Evolutionary conservation across 2,329 filamentous ascomycete species (phyloP).

Genomic region (Alternaria novae-zelandiae): DNA sequence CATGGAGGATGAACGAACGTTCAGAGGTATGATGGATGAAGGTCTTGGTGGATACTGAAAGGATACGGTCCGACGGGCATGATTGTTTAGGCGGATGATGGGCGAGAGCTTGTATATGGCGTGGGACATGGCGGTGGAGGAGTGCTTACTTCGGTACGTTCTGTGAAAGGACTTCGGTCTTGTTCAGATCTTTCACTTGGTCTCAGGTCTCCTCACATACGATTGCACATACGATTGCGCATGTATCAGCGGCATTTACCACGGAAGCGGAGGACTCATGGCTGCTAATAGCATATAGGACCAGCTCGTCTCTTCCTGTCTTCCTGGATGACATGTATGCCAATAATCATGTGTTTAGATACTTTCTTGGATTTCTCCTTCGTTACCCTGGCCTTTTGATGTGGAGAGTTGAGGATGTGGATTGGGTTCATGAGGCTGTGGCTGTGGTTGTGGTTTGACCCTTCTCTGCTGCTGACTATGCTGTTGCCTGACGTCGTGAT

Average conservation of each 20-base stretch:
- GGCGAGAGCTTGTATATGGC: background rate
- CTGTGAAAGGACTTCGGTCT: slow-evolving; percentile 18
- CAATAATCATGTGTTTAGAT: slow-evolving; percentile 23
- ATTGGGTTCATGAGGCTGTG: background rate
- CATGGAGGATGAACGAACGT: background rate
- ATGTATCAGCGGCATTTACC: slow-evolving; percentile 3
- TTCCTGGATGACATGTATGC: slow-evolving; percentile 16
- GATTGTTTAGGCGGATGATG: slow-evolving; percentile 1
- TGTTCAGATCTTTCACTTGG: slow-evolving; percentile 26
- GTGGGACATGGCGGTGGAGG: background rate
- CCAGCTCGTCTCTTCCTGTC: slow-evolving; percentile 23
- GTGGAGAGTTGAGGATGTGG: background rate
- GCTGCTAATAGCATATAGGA: slow-evolving; percentile 34
- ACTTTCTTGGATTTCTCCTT: slow-evolving; percentile 5
- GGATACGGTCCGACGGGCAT: background rate
- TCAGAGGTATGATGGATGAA: background rate
- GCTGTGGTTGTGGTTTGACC: slow-evolving; percentile 16
- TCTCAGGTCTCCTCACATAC: slow-evolving; percentile 15
- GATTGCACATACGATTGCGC: slow-evolving; percentile 1
- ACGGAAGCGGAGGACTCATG: slow-evolving; percentile 18
- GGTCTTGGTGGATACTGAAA: background rate
- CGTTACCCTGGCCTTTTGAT: slow-evolving; percentile 10
- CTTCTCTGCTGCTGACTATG: slow-evolving; percentile 5
- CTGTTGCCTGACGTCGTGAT: slow-evolving; percentile 20
- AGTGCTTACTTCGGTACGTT: slow-evolving; percentile 17